Evolutionary conservation across 257 asterid species (phyloP), one percentile per base, ranked within the genome.

Genomic region (Hygrophila difformis): DNA sequence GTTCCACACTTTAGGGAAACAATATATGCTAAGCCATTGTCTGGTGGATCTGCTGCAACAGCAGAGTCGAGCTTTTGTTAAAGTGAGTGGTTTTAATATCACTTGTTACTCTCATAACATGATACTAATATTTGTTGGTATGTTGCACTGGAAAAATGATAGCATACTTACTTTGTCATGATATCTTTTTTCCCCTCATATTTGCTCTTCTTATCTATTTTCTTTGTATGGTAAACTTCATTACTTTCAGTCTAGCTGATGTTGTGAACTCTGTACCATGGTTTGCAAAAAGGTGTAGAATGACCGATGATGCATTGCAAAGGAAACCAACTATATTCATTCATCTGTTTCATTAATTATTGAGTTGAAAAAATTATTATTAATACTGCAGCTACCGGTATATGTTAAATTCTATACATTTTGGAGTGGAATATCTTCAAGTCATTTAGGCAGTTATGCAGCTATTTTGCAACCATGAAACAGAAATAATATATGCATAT

Each of bases 1-100:
- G 49, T 91, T 86, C 80, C 78, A 86, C 64, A 78, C 87, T 18
- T 56, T 52, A 44, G 99, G 97, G 36, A 91, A 81, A 57, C 95
- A 84, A 49, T 61, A 65, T 61, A 20, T 86, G 53, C 92, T 53
- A 54, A 81, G 87, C 64, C 89, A 82, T 69, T 86, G 93, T 58
- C 75, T 91, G 79, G 89, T 86, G 56, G 99, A 91, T 82, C 97
- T 91, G 73, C 81, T 91, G 69, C 99, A 91, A 68, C 99, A 86
- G 72, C 94, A 86, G 57, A 91, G 99, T 61, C 99, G 73, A 77
- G 97, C 94, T 60, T 91, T 91, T 59, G 93, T 93, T 48, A 86
- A 86, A 53, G 99, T 83, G 67, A 71, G 94, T 63, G 55, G 44
- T 56, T 64, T 5, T 33, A 5, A 33, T 12, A 33, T 4, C 12